Conservation (phyloP, 805 yeast genomes). For the Yueomyces sp. region DNA sequence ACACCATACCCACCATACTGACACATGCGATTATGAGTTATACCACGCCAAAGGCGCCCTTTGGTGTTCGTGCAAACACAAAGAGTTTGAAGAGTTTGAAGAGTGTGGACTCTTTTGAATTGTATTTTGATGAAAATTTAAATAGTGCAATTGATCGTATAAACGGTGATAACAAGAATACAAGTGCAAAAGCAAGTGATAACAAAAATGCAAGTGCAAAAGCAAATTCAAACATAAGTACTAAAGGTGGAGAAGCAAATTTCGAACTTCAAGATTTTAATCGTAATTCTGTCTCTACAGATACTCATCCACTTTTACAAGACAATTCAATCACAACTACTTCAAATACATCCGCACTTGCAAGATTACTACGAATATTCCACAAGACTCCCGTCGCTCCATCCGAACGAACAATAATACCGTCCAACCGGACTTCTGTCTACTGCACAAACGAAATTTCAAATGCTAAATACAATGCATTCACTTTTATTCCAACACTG, state of each 20-base stretch:
- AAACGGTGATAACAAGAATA: conserved; percentile 24
- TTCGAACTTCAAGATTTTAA: conserved; percentile 20
- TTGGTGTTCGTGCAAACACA: background rate
- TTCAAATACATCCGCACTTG: conserved; percentile 8
- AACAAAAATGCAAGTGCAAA: background rate
- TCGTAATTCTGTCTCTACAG: background rate
- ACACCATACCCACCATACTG: no score
- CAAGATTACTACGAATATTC: conserved; percentile 11
- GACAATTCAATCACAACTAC: background rate
- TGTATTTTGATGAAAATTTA: conserved; percentile 43
- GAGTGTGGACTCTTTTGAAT: conserved; percentile 39
- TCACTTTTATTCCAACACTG: conserved; percentile 78
- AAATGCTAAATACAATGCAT: conserved; percentile 85
- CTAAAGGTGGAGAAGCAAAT: conserved; percentile 9
- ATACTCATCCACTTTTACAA: background rate
- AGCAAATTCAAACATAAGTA: conserved; percentile 1
- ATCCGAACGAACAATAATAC: background rate
- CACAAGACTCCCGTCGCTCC: background rate
- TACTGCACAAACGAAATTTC: conserved; percentile 68
- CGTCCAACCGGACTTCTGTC: conserved; percentile 1
- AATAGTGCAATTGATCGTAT: conserved; percentile 50
- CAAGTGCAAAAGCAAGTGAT: background rate
- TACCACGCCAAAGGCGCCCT: background rate
- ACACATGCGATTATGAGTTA: background rate
- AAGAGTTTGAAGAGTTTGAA: conserved; percentile 1